Evolutionary conservation across 768 basidiomycete genomes (phyloP).

Genomic region (Panaeolus cyanescens): DNA sequence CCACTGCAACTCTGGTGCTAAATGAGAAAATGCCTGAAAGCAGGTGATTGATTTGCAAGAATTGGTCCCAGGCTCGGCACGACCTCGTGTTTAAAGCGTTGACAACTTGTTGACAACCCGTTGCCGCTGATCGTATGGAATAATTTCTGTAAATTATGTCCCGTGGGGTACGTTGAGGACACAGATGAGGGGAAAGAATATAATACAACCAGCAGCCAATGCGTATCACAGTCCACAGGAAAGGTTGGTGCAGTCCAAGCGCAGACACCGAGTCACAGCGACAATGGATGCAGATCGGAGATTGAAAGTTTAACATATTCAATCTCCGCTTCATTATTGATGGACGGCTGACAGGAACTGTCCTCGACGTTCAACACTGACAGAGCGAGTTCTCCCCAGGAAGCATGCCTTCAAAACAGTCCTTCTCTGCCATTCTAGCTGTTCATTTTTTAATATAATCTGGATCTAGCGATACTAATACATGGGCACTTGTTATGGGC

Average conservation of each 20-base stretch:
- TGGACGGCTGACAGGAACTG: background rate
- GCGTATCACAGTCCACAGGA: background rate
- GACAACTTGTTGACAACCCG: background rate
- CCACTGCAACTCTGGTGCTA: too few species aligned
- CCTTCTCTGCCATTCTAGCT: too few species aligned
- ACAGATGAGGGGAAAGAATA: too few species aligned
- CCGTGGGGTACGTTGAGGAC: background rate
- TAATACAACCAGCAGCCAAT: too few species aligned
- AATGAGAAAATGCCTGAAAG: background rate
- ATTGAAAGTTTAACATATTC: background rate
- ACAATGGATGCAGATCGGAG: background rate
- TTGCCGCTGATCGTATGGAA: background rate
- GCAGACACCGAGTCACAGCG: too few species aligned
- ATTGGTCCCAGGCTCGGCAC: background rate
- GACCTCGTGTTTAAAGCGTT: background rate
- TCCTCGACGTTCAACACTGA: background rate
- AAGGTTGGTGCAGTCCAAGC: background rate
- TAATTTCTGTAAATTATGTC: background rate
- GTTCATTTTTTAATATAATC: too few species aligned
- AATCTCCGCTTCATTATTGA: background rate
- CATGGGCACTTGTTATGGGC: too few species aligned
- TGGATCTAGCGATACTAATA: too few species aligned
- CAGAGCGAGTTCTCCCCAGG: background rate
- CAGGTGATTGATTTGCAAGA: background rate
- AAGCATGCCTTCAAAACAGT: too few species aligned